Conservation (phyloP, 2,329 filamentous ascomycete genomes). For the Talaromyces sp. region DNA sequence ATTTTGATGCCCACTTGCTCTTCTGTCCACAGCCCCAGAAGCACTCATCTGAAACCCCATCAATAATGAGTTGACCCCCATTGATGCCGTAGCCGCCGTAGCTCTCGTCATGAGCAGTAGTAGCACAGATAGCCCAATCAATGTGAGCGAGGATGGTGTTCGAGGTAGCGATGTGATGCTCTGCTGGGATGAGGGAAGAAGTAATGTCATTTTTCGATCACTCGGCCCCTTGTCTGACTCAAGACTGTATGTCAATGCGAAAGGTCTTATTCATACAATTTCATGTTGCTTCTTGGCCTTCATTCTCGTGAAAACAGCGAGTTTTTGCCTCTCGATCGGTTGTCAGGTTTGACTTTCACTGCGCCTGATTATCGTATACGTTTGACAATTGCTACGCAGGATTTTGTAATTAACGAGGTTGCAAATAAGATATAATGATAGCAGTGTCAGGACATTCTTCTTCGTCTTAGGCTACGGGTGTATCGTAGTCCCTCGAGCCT, state of each 20-base stretch:
- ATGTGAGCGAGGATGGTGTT: slow-evolving; percentile 1
- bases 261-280: not conserved
- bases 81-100: slow-evolving; percentile 1
- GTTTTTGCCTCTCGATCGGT: not conserved
- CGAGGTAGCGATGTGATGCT: not conserved
- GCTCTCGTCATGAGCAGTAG: not conserved
- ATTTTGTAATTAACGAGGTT: not conserved
- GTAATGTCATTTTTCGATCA: not conserved
- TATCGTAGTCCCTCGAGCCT: not conserved
- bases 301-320: not conserved
- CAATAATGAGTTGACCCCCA: not conserved
- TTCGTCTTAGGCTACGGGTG: not conserved
- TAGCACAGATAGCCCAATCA: not conserved
- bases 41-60: slow-evolving; percentile 1
- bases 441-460: not conserved
- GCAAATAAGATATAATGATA: not conserved
- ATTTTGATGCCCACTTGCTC: not conserved
- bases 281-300: not conserved
- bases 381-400: not conserved
- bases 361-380: not conserved
- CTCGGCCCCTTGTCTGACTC: not conserved
- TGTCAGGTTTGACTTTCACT: not conserved
- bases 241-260: not conserved
- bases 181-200: not conserved
- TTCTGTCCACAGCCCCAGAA: not conserved